Conservation (phyloP, 1,284 basidiomycete genomes). For the Fomitopsis schrenkii region DNA sequence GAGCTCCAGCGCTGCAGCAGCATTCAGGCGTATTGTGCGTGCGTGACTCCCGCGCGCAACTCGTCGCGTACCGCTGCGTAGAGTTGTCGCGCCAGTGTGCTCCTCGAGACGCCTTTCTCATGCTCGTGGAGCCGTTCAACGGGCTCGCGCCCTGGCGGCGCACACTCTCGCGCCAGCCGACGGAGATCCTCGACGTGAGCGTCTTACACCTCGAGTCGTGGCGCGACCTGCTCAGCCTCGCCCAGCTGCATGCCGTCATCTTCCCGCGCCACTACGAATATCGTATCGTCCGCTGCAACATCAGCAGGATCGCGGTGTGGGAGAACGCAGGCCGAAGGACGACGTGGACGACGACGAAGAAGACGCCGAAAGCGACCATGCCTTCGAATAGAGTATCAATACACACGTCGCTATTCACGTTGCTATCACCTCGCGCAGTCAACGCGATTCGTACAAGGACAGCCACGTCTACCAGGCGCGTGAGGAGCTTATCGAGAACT, state of each 20-base stretch:
- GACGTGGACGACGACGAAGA: conserved; percentile 39
- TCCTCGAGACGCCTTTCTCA: not conserved
- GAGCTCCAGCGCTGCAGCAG: conserved; percentile 82
- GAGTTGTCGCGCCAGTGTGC: conserved; percentile 4
- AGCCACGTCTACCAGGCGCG: conserved; percentile 84
- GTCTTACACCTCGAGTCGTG: too few species aligned
- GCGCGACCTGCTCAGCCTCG: too few species aligned
- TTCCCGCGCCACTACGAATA: too few species aligned
- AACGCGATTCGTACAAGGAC: conserved; percentile 87
- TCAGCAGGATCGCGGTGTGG: too few species aligned
- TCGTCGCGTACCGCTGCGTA: conserved; percentile 55
- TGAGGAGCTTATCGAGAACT: conserved; percentile 81
- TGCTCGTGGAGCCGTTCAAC: too few species aligned
- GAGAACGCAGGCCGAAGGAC: conserved; percentile 19
- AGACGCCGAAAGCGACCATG: conserved; percentile 50
- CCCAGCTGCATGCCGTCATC: too few species aligned
- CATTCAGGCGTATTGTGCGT: conserved; percentile 78
- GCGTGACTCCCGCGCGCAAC: conserved; percentile 74
- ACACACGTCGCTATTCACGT: conserved; percentile 70
- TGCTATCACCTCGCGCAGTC: conserved; percentile 50
- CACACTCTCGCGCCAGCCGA: too few species aligned
- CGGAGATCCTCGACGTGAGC: too few species aligned
- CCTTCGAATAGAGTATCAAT: conserved; percentile 70
- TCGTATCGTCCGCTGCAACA: too few species aligned
- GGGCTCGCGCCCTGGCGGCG: too few species aligned